A percentile compares a stretch with the other conserved stretches of the same genome.
These are phyloP conservation scores for Chalciporus piperatus DNA, from an alignment of 768 basidiomycete genomes.

Conservation along the genomic window DNA sequence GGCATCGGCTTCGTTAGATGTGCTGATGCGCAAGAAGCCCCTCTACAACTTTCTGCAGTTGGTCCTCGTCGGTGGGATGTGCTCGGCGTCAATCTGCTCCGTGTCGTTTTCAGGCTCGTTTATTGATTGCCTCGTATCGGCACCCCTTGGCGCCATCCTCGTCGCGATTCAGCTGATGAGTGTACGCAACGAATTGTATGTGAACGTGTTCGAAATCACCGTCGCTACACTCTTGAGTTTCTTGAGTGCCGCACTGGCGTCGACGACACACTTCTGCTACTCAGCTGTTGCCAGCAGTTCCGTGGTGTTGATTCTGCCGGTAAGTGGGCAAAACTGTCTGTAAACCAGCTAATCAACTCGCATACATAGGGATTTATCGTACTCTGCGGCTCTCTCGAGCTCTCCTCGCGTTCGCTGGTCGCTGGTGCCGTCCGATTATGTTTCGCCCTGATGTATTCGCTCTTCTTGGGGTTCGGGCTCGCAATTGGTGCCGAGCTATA, in stretches of 20 bases:
- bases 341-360: constrained; percentile 1
- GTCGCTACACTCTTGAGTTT: constrained; percentile 80
- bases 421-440: constrained; percentile 82
- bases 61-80: constrained; percentile 72
- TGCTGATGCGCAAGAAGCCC: constrained; percentile 65
- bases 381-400: constrained; percentile 70
- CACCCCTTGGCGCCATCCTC: constrained; percentile 74
- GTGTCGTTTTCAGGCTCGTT: constrained; percentile 74
- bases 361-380: constrained; percentile 57
- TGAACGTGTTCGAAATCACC: constrained; percentile 81
- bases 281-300: constrained; percentile 75
- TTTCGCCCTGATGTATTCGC: constrained; percentile 76
- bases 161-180: constrained; percentile 71
- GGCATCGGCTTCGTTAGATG: constrained; percentile 67
- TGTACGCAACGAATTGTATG: constrained; percentile 73
- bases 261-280: constrained; percentile 72
- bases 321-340: constrained; percentile 28
- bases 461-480: constrained; percentile 77
- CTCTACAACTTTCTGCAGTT: constrained; percentile 60
- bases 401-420: constrained; percentile 78
- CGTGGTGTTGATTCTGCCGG: constrained; percentile 78
- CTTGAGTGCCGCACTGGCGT: constrained; percentile 68
- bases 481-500: constrained; percentile 76
- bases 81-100: constrained; percentile 71
- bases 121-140: constrained; percentile 68